Percentiles rank a stretch among this genome's conserved stretches.
Conservation (phyloP, 805 yeast species). For the Ogataea neopini region DNA sequence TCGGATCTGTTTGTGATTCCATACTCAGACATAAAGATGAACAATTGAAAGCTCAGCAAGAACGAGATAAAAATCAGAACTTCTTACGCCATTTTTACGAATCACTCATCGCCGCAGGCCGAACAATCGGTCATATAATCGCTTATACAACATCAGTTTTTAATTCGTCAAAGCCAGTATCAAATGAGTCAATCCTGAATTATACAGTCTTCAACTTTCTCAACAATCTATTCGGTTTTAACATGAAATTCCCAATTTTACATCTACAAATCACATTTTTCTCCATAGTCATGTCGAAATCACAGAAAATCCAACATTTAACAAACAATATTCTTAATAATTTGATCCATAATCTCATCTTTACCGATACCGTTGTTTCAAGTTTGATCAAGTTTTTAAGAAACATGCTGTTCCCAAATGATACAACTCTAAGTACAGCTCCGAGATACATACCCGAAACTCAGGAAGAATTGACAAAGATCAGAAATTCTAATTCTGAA, state of each 20-base stretch:
- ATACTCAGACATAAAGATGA: constrained; percentile 3
- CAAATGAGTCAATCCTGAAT: constrained; percentile 14
- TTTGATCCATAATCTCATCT: constrained; percentile 23
- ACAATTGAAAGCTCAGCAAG: neutral
- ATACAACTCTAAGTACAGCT: constrained; percentile 27
- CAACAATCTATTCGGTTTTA: constrained; percentile 17
- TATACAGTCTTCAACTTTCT: constrained; percentile 29
- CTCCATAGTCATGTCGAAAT: constrained; percentile 10
- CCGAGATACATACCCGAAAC: constrained; percentile 35
- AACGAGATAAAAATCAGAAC: neutral
- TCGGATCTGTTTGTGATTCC: constrained; percentile 27
- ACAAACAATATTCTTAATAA: constrained; percentile 30
- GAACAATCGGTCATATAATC: constrained; percentile 27
- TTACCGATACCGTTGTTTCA: constrained; percentile 22
- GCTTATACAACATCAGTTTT: constrained; percentile 34
- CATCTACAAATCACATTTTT: constrained; percentile 13
- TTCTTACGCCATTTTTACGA: constrained; percentile 12
- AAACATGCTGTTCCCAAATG: constrained; percentile 32
- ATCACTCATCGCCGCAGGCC: constrained; percentile 10
- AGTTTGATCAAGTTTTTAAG: constrained; percentile 22
- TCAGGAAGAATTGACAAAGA: constrained; percentile 25
- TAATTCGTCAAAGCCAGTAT: constrained; percentile 13
- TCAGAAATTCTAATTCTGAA: constrained; percentile 15
- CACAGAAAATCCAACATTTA: constrained; percentile 25
- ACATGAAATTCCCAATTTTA: constrained; percentile 21